These are phyloP conservation scores for Leucocoprinus sp. DNA, from an alignment of 768 basidiomycete species.

Conservation along the genomic window DNA sequence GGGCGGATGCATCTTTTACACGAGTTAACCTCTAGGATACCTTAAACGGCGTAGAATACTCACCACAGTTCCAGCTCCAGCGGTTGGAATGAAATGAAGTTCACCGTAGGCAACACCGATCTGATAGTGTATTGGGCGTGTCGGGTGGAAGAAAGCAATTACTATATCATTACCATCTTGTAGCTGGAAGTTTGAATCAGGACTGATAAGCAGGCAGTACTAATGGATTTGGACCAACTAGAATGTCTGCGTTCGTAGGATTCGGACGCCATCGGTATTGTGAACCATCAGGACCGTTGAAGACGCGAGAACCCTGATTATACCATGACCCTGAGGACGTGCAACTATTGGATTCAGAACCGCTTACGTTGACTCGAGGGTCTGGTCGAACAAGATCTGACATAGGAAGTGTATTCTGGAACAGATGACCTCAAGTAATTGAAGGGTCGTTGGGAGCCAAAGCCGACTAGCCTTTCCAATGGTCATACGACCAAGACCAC, in stretches of 20 bases:
- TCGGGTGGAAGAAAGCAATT: slow-evolving; percentile 76
- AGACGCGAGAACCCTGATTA: slow-evolving; percentile 52
- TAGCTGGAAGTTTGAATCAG: slow-evolving; percentile 38
- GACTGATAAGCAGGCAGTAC: slow-evolving; percentile 14
- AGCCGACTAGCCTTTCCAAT: slow-evolving; percentile 64
- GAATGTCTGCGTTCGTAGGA: slow-evolving; percentile 44
- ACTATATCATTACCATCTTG: slow-evolving; percentile 61
- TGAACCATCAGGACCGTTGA: slow-evolving; percentile 78
- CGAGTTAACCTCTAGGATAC: slow-evolving; percentile 2
- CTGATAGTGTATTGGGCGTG: slow-evolving; percentile 71
- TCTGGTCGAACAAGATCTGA: slow-evolving; percentile 72
- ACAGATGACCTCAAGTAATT: slow-evolving; percentile 21
- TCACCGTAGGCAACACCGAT: slow-evolving; percentile 84
- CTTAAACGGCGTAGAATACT: slow-evolving; percentile 16
- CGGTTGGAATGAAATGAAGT: slow-evolving; percentile 71
- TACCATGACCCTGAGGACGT: slow-evolving; percentile 9
- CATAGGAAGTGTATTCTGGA: slow-evolving; percentile 72
- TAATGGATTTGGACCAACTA: slow-evolving; percentile 34
- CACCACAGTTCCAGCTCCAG: slow-evolving; percentile 79
- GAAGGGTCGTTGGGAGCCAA: slow-evolving; percentile 13
- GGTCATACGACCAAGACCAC: slow-evolving; percentile 75
- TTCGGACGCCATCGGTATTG: slow-evolving; percentile 78
- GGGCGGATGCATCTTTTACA: slow-evolving; percentile 68
- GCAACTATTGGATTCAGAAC: slow-evolving; percentile 10
- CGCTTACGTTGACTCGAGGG: slow-evolving; percentile 49